Evolutionary conservation across 148 eudicot genomes (phyloP), one percentile per base, ranked within the genome.

Genomic region (Nyssa sinensis): DNA sequence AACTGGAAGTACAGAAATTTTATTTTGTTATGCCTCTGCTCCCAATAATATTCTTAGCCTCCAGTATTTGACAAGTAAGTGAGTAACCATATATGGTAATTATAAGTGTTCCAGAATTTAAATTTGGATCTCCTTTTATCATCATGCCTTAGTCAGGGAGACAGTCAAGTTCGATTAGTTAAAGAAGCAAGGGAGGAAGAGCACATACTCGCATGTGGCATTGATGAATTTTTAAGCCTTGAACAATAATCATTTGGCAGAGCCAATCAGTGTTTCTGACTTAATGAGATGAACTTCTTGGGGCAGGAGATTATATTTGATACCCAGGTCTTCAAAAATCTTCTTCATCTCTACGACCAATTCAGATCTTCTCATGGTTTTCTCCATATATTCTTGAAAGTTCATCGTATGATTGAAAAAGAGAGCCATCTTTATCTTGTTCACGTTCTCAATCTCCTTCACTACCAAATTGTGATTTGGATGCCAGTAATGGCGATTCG

Each of bases 351-450:
- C 66, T 5, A 80, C 27, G 10, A 76, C 70, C 57, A 84, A 67
- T 27, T 77, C 77, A 55, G 85, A 37, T 72, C 76, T 81, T 28
- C 86, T 37, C 7, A 62, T 75, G 62, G 11, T 68, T 81, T 81
- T 81, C 83, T 75, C 77, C 30, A 31, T 55, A 28, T 37, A 66
- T 23, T 88, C 81, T 59, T 85, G 89, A 67, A 69, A 80, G 75
- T 88, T 85, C 72, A 82, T 86, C 11, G 81, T 84, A 68, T 88
- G 89, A 53, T 60, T 79, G 19, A 88, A 58, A 33, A 55, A 80
- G n/a, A 88, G 69, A 9, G 70, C 84, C 84, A 82, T 64, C 33
- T 85, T 88, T 55, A 84, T 76, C 74, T 82, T 88, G 75, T 63
- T 79, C 35, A 70, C 37, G 69, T 81, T 72, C 57, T 79, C 86